Evolutionary conservation across 176 grass and related monocot species (phyloP), one percentile per base, ranked within the genome.

Genomic region (Panicum miliaceum): DNA sequence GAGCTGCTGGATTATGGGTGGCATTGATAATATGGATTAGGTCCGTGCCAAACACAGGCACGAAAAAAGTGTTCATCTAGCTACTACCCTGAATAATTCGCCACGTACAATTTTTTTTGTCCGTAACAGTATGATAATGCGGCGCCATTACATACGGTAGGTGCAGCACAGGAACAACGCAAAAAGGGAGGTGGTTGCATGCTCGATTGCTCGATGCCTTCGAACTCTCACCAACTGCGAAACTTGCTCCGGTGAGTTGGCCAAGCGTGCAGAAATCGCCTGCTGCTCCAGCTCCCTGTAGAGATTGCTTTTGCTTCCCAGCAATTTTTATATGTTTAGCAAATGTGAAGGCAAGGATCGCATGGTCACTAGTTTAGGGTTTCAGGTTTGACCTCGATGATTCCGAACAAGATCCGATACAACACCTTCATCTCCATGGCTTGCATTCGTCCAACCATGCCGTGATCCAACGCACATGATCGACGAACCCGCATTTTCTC

Each of bases 11-110:
- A 84, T 65, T 5, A 40, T 27, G 1, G 1, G 2, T 32, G 56
- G 19, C 42, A 56, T 19, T 14, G 11, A 38, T 75, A 1, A 57
- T 11, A 84, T 7, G 50, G 73, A 66, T 76, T 78, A 61, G 41
- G 53, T 26, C 1, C 18, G 27, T 60, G 51, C 36, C 7, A 16
- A 64, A 43, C 40, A 58, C 66, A 43, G 47, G 80, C 64, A 69
- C 79, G 34, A 64, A 88, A 88, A 88, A 78, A 84, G 80, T 72
- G 57, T 48, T 54, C 51, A 51, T 63, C 63, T 40, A 77, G 20
- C 20, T 58, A 58, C 20, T 58, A 58, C 52, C 46, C 34, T n/a
- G 56, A 3, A 8, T 54, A 53, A 32, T 54, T 68, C n/a, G 6
- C 8, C 77, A 14, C 46, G 46, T 48, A 53, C 2, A 27, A 34